These are phyloP conservation scores for Dothideomycetes sp. DNA, from an alignment of 2,329 filamentous ascomycete genomes.

Conservation along the genomic window DNA sequence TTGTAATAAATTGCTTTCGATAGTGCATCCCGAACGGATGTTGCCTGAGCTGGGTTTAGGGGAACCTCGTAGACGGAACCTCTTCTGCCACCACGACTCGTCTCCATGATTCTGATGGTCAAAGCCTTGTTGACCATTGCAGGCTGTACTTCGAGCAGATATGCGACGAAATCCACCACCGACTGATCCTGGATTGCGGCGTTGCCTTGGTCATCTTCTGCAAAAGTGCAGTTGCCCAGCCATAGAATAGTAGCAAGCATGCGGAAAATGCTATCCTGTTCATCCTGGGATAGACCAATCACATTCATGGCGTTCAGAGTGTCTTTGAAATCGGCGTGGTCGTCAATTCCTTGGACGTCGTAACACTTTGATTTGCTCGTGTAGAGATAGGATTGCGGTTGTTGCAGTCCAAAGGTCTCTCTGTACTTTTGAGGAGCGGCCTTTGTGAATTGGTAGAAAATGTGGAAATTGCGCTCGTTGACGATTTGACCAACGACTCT, in stretches of 20 bases:
- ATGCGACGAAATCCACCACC: conserved; percentile 88
- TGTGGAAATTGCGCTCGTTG: conserved; percentile 97
- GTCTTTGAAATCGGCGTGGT: conserved; percentile 77
- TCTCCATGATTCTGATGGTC: conserved; percentile 76
- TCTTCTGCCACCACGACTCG: conserved; percentile 52
- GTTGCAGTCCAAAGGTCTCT: conserved; percentile 81
- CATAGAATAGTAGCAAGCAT: conserved; percentile 87
- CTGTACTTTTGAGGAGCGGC: conserved; percentile 79
- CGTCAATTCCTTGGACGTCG: conserved; percentile 89
- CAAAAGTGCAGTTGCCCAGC: conserved; percentile 88
- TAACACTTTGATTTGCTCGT: conserved; percentile 91
- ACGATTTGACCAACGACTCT: conserved; percentile 89
- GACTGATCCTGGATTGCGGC: conserved; percentile 79
- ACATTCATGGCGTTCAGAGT: conserved; percentile 90
- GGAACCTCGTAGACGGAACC: conserved; percentile 63
- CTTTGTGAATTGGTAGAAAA: conserved; percentile 98
- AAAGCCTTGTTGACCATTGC: conserved; percentile 74
- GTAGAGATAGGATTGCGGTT: conserved; percentile 85
- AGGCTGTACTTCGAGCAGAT: conserved; percentile 79
- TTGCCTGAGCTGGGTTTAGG: conserved; percentile 77
- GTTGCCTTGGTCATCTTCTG: conserved; percentile 80
- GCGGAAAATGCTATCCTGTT: conserved; percentile 94
- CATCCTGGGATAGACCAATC: conserved; percentile 75
- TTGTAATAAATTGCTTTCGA: conserved; percentile 96
- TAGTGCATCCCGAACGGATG: conserved; percentile 77